Conservation (phyloP, 208 protist genomes). For the Strigomonas galati region DNA sequence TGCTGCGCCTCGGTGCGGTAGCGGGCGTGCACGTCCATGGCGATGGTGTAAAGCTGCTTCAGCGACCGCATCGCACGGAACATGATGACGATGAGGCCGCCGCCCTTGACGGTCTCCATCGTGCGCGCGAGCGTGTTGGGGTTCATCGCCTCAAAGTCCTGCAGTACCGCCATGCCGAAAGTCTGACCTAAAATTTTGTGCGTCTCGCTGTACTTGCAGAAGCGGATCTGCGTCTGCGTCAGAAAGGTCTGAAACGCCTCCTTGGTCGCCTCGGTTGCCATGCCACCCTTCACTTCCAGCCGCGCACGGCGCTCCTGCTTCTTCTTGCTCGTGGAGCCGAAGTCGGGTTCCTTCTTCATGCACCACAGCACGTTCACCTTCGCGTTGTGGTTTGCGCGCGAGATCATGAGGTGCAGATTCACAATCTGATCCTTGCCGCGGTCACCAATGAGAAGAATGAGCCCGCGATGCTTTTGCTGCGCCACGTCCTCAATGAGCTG, state of each 20-base stretch:
- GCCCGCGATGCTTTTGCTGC: slow-evolving; percentile 91
- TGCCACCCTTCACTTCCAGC: slow-evolving; percentile 92
- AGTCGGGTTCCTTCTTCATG: slow-evolving; percentile 99
- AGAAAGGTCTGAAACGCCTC: slow-evolving; percentile 99
- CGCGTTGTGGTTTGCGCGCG: slow-evolving; percentile 94
- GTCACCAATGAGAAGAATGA: slow-evolving; percentile 99
- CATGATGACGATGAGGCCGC: slow-evolving; percentile 98
- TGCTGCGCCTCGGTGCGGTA: slow-evolving; percentile 83
- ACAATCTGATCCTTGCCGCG: slow-evolving; percentile 96
- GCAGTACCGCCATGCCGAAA: slow-evolving; percentile 98
- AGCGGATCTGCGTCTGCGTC: slow-evolving; percentile 97
- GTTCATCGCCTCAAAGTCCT: slow-evolving; percentile 99
- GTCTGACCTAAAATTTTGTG: slow-evolving; percentile 99
- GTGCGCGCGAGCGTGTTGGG: slow-evolving; percentile 99
- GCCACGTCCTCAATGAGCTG: slow-evolving; percentile 98
- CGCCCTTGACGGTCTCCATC: slow-evolving; percentile 99
- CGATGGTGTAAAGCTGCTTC: slow-evolving; percentile 97
- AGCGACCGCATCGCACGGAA: slow-evolving; percentile 96
- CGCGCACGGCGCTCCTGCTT: slow-evolving; percentile 95
- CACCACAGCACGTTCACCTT: slow-evolving; percentile 99
- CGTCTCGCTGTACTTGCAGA: slow-evolving; percentile 98
- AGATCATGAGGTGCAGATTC: slow-evolving; percentile 99
- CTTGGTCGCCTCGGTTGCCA: slow-evolving; percentile 92
- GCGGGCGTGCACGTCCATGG: slow-evolving; percentile 98
- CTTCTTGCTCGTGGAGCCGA: slow-evolving; percentile 92